Evolutionary conservation across 768 basidiomycete genomes (phyloP).

Genomic region (Calocera cornea): DNA sequence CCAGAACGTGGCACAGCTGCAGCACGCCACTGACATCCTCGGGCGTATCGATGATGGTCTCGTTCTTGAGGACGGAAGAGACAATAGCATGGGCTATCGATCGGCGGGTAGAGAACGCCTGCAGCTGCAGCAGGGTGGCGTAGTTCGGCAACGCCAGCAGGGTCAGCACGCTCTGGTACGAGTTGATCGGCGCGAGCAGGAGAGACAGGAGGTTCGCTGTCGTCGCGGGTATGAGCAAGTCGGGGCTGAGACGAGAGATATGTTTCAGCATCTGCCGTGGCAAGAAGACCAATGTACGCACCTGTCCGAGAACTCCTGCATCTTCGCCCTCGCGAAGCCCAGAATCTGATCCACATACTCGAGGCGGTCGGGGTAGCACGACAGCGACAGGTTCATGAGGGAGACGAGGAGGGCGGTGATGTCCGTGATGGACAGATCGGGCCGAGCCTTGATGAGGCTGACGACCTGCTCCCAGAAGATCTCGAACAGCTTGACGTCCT

Average conservation of each 20-base stretch:
- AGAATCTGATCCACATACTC: slow-evolving; percentile 97
- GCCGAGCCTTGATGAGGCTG: slow-evolving; percentile 94
- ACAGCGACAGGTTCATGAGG: slow-evolving; percentile 83
- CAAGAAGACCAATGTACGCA: slow-evolving; percentile 23
- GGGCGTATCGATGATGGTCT: slow-evolving; percentile 83
- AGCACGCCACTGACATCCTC: slow-evolving; percentile 92
- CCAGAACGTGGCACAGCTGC: slow-evolving; percentile 82
- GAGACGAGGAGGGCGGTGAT: slow-evolving; percentile 94
- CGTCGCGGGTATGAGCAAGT: slow-evolving; percentile 77
- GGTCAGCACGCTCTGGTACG: slow-evolving; percentile 90
- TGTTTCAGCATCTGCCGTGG: slow-evolving; percentile 3
- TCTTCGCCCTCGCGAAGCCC: slow-evolving; percentile 74
- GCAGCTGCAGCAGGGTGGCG: slow-evolving; percentile 62
- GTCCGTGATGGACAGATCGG: slow-evolving; percentile 93
- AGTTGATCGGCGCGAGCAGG: slow-evolving; percentile 87
- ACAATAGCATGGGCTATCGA: slow-evolving; percentile 91
- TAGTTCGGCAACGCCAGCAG: slow-evolving; percentile 93
- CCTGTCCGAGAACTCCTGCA: slow-evolving; percentile 74
- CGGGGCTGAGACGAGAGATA: slow-evolving; percentile 42
- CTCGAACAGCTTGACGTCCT: slow-evolving; percentile 89
- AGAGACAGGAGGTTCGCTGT: slow-evolving; percentile 81
- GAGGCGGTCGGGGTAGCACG: slow-evolving; percentile 91
- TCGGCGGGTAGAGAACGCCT: slow-evolving; percentile 80
- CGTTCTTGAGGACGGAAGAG: slow-evolving; percentile 89
- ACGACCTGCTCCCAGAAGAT: slow-evolving; percentile 99